Base-by-base conservation (phyloP, 768 basidiomycete genomes). In the Brasilioporus rufonigricans region DNA sequence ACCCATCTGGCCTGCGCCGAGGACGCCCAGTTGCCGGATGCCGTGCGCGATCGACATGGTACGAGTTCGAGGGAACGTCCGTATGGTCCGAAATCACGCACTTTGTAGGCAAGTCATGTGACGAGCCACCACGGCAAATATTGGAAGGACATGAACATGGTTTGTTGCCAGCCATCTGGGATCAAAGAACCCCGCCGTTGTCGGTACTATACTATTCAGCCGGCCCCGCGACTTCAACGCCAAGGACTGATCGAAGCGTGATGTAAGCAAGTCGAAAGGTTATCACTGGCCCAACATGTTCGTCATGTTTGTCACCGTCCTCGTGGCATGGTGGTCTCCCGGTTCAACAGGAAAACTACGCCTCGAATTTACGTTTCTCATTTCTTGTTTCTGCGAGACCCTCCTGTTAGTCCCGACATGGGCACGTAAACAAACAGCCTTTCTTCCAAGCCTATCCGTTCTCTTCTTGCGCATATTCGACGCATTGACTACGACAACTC, bases 1-100 rank as follows among this genome's bases (percentile, higher is more conserved):
- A 59, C 95, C 95, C 89, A 91, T 91, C 68, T 92, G 89, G 46
- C 90, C 91, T 19, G 89, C 86, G 43, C 90, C 89, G 33, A 95
- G 78, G 58, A 94, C 83, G 23, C 89, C 93, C 0, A 93, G 73
- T 4, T 77, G 82, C 50, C 81, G 83, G 59, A 94, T 84, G 44
- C 87, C 89, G 63, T 92, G 91, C 19, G 79, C 75, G 50, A 89
- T 65, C 48, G 80, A 68, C 66, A 68, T 66, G 56, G 44, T 46
- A 5, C 4, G 14, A 32, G 23, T 35, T 11, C 5, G 38, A 43
- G 40, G 14, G 27, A 9, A n/a, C 10, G 33, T n/a, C n/a, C n/a
- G 31, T n/a, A 16, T 36, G 35, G 16, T 33, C 35, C 35, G 16
- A 18, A 36, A 36, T 36, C 35, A 36, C 35, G 35, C 33, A 14